Conservation (phyloP, 257 asterid genomes). For the Misopates orontium region DNA sequence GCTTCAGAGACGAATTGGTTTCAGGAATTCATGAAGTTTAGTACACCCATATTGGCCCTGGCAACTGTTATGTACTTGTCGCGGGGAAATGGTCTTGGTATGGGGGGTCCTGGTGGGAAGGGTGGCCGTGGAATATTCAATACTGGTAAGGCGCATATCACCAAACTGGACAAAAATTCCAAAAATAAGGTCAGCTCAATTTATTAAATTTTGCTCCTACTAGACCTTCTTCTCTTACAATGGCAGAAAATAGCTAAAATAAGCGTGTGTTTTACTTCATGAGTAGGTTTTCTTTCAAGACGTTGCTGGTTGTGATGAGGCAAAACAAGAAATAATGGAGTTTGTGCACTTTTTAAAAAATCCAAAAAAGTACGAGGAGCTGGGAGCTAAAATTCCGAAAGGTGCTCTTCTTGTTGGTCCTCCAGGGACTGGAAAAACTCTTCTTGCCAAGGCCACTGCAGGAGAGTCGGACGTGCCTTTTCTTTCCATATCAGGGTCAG, state of each 20-base stretch:
- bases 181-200: constrained; percentile 65
- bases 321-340: constrained; percentile 96
- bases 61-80: constrained; percentile 46
- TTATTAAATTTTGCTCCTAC: constrained; percentile 13
- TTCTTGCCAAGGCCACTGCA: constrained; percentile 93
- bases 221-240: background rate
- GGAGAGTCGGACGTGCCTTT: constrained; percentile 93
- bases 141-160: constrained; percentile 74
- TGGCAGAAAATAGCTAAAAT: constrained; percentile 8
- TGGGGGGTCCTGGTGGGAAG: constrained; percentile 74
- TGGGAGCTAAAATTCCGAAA: constrained; percentile 90
- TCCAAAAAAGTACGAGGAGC: constrained; percentile 78
- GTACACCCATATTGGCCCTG: constrained; percentile 43
- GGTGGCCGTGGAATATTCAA: constrained; percentile 74
- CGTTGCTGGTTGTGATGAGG: constrained; percentile 97
- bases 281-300: constrained; percentile 77
- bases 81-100: constrained; percentile 52
- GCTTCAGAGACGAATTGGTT: constrained; percentile 46
- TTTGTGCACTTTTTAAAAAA: constrained; percentile 87
- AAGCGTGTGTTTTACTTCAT: constrained; percentile 22
- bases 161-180: constrained; percentile 75
- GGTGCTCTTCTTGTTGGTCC: constrained; percentile 95
- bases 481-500: constrained; percentile 83
- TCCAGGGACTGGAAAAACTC: constrained; percentile 96
- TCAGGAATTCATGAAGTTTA: constrained; percentile 45